phyloP scores from a whole-genome alignment of 768 basidiomycete species.

The Coprinopsis sp. region DNA sequence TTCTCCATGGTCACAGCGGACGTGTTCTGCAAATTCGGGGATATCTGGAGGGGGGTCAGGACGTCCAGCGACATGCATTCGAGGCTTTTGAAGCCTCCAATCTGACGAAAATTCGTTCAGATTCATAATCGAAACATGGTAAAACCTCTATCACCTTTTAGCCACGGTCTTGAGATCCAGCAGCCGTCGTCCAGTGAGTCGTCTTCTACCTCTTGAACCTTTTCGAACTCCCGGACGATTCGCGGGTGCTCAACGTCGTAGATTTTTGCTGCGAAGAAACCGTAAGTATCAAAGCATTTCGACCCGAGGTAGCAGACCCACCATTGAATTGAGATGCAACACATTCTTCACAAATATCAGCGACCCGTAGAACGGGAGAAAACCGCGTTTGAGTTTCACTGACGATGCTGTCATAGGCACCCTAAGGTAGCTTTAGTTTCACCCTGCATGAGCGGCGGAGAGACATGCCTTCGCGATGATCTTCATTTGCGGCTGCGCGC shows the following conservation, averaged over 20 bases:
- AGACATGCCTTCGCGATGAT: slow-evolving; percentile 50
- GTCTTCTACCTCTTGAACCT: slow-evolving; percentile 37
- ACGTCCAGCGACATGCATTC: slow-evolving; percentile 60
- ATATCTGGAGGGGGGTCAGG: slow-evolving; percentile 68
- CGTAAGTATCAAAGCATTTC: slow-evolving; percentile 4
- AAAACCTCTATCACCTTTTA: slow-evolving; percentile 48
- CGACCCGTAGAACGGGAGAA: slow-evolving; percentile 40
- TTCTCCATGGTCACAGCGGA: slow-evolving; percentile 67
- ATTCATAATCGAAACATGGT: slow-evolving; percentile 2
- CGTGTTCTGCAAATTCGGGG: slow-evolving; percentile 50
- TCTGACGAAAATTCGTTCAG: slow-evolving; percentile 38
- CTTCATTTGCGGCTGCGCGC: slow-evolving; percentile 60
- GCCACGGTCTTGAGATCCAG: slow-evolving; percentile 79
- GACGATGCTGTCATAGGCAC: slow-evolving; percentile 39
- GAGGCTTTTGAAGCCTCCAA: slow-evolving; percentile 68
- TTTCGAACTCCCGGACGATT: slow-evolving; percentile 56
- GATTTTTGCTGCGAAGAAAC: slow-evolving; percentile 46
- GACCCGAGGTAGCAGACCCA: not conserved
- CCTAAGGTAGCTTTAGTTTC: slow-evolving; percentile 24
- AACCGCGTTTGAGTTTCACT: slow-evolving; percentile 44
- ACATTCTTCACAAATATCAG: slow-evolving; percentile 60
- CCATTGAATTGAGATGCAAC: slow-evolving; percentile 55
- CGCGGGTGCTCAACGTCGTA: slow-evolving; percentile 68
- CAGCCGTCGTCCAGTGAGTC: slow-evolving; percentile 38
- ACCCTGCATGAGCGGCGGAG: not conserved